Conservation (phyloP, 2,329 filamentous ascomycete genomes). For the Hyphodiscus sp. region DNA sequence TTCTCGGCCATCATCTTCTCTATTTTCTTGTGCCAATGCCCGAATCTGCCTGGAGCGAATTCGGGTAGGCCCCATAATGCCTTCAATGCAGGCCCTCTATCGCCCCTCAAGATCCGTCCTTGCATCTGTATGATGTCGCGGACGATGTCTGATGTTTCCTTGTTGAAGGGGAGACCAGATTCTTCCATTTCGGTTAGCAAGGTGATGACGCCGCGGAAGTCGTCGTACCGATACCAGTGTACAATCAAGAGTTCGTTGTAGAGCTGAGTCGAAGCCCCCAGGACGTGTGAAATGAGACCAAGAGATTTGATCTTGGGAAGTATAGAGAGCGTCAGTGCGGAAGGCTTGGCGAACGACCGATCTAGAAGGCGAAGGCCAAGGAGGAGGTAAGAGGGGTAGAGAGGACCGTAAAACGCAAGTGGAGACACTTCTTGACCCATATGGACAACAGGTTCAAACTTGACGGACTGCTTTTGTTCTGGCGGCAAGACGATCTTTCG, state of each 20-base stretch:
- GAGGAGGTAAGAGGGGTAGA: conserved; percentile 57
- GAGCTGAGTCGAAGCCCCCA: conserved; percentile 63
- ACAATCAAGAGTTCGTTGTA: conserved; percentile 61
- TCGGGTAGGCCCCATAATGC: conserved; percentile 26
- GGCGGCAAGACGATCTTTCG: background rate
- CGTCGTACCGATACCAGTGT: conserved; percentile 54
- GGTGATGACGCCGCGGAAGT: conserved; percentile 31
- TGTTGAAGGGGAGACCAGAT: conserved; percentile 25
- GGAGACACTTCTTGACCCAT: conserved; percentile 13
- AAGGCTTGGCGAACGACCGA: conserved; percentile 49
- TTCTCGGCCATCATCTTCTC: conserved; percentile 6
- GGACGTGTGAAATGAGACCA: conserved; percentile 62
- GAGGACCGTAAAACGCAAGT: conserved; percentile 52
- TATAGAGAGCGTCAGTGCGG: conserved; percentile 52
- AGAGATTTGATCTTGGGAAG: conserved; percentile 62
- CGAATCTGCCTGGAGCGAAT: conserved; percentile 20
- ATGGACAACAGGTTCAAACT: background rate
- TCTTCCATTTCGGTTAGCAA: conserved; percentile 29
- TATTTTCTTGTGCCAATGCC: conserved; percentile 22
- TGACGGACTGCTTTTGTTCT: background rate
- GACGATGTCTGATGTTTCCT: conserved; percentile 26
- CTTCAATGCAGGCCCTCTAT: conserved; percentile 16
- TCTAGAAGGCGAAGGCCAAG: conserved; percentile 51
- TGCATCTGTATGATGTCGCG: conserved; percentile 18
- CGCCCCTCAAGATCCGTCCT: conserved; percentile 9